phyloP scores from a whole-genome alignment of 164 flowering plant genomes.

The Vitis cinerea region DNA sequence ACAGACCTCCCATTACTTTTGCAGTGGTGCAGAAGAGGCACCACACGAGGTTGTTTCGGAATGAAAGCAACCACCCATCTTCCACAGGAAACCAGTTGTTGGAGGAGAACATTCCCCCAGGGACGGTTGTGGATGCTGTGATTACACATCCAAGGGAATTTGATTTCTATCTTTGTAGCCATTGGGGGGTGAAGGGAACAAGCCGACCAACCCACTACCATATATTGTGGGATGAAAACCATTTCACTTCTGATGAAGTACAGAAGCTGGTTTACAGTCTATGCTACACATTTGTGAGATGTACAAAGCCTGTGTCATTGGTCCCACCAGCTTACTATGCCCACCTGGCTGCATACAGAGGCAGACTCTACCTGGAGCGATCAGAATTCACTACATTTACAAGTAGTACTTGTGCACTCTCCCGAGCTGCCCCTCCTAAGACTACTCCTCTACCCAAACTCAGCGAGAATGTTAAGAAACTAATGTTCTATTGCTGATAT shows the following conservation, averaged over 20 bases:
- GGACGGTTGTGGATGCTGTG: slow-evolving; percentile 87
- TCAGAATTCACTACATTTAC: slow-evolving; percentile 32
- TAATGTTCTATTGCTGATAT: slow-evolving; percentile 85
- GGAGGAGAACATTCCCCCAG: slow-evolving; percentile 82
- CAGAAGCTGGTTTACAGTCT: slow-evolving; percentile 79
- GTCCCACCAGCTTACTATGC: slow-evolving; percentile 97
- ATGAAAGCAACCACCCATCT: slow-evolving; percentile 31
- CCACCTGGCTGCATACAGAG: slow-evolving; percentile 92
- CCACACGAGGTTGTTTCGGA: slow-evolving; percentile 79
- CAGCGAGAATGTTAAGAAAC: slow-evolving; percentile 68
- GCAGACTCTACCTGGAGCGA: slow-evolving; percentile 81
- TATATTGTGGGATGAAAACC: slow-evolving; percentile 80
- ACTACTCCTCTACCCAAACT: slow-evolving; percentile 69
- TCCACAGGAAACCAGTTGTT: slow-evolving; percentile 14
- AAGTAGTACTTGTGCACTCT: slow-evolving; percentile 28
- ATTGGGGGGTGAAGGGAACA: slow-evolving; percentile 91
- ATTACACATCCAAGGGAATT: slow-evolving; percentile 85
- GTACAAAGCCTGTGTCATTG: slow-evolving; percentile 90
- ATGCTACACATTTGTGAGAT: slow-evolving; percentile 85
- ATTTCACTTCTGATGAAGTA: slow-evolving; percentile 82
- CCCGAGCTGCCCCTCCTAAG: slow-evolving; percentile 67
- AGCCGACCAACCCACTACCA: slow-evolving; percentile 93
- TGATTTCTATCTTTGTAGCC: slow-evolving; percentile 95
- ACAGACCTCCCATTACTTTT: slow-evolving; percentile 75
- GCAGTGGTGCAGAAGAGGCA: slow-evolving; percentile 91